phyloP scores from a whole-genome alignment of 306 rosid genomes.

The Vicia sativa region DNA sequence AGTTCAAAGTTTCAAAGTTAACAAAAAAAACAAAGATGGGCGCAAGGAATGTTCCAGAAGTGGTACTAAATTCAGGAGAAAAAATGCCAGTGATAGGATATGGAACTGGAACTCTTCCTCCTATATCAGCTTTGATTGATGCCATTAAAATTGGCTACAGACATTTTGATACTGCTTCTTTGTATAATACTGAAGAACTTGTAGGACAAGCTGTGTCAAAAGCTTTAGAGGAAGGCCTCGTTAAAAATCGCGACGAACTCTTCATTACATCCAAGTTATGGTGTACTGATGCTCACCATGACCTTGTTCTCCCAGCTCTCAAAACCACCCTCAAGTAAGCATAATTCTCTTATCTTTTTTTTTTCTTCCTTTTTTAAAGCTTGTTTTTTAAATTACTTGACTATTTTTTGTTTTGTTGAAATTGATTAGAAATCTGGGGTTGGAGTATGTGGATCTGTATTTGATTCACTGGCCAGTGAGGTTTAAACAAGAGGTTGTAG shows the following conservation, averaged over 20 bases:
- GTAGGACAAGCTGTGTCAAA: constrained; percentile 35
- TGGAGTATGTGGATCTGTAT: constrained; percentile 25
- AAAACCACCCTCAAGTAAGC: constrained; percentile 39
- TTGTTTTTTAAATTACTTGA: neutral
- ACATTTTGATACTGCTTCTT: constrained; percentile 42
- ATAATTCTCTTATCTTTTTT: neutral
- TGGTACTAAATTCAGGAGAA: constrained; percentile 28
- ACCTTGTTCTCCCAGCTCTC: constrained; percentile 54
- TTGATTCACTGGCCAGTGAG: constrained; percentile 13
- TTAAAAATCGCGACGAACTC: constrained; percentile 44
- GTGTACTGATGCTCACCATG: constrained; percentile 41
- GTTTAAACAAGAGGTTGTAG: neutral
- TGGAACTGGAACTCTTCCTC: constrained; percentile 28
- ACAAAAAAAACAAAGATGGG: neutral
- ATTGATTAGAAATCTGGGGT: neutral
- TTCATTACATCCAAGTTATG: constrained; percentile 56
- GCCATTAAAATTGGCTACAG: constrained; percentile 24
- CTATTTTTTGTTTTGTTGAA: neutral
- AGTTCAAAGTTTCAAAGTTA: no score
- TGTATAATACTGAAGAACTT: constrained; percentile 33
- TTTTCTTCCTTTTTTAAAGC: neutral
- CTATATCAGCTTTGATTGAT: constrained; percentile 23
- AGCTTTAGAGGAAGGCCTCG: constrained; percentile 42
- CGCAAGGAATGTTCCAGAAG: constrained; percentile 3
- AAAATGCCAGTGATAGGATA: constrained; percentile 31